Conservation (phyloP, 164 flowering plant genomes). For the Kingdonia uniflora region DNA sequence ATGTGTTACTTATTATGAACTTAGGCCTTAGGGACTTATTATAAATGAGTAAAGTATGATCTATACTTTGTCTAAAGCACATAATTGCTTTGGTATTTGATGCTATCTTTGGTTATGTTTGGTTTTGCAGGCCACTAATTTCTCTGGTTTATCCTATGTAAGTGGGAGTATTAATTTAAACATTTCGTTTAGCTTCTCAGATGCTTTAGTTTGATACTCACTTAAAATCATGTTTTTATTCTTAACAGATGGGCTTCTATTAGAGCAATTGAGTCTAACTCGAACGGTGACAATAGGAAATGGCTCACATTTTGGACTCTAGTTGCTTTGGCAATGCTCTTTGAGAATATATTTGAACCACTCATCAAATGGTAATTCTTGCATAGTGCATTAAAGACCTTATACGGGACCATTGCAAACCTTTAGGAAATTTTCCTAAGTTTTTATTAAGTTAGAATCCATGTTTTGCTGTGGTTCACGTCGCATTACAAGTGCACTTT, state of each 20-base stretch:
- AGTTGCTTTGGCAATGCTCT: slow-evolving; percentile 52
- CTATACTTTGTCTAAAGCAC: no score
- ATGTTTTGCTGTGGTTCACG: neutral
- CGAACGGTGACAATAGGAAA: slow-evolving; percentile 58
- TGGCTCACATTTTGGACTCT: slow-evolving; percentile 50
- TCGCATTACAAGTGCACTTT: neutral
- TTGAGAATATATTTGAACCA: slow-evolving; percentile 68
- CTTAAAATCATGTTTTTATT: neutral
- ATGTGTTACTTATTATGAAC: no score
- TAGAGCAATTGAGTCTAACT: slow-evolving; percentile 69
- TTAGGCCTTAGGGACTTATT: no score
- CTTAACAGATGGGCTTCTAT: slow-evolving; percentile 64
- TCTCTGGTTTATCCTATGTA: slow-evolving; percentile 78
- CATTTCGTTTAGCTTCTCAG: neutral
- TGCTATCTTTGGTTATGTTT: neutral
- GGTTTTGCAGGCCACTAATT: slow-evolving; percentile 64
- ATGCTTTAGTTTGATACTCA: neutral
- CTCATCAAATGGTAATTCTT: slow-evolving; percentile 53
- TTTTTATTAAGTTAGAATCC: no score
- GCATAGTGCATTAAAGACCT: no score
- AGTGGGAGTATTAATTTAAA: slow-evolving; percentile 19
- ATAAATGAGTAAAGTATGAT: no score
- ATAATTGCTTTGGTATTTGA: no score
- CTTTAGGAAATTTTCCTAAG: no score
- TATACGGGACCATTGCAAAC: no score